Percentiles rank a stretch among this genome's conserved stretches.
Conservation (phyloP, 192 early-diverging fungal genomes). For the Coemansia sp. region DNA sequence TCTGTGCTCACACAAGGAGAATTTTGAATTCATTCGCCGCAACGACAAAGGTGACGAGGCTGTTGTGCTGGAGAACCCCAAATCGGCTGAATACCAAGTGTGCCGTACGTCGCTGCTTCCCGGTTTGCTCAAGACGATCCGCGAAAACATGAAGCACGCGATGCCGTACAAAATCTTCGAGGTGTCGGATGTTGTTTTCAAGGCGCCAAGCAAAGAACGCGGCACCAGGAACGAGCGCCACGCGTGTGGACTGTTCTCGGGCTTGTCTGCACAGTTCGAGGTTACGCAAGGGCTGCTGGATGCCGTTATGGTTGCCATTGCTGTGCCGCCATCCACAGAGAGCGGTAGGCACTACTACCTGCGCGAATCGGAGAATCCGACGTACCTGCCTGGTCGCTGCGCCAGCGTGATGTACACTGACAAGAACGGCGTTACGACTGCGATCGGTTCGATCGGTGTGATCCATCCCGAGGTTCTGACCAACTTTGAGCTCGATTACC, state of each 20-base stretch:
- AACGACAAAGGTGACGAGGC: conserved; percentile 77
- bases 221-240: conserved; percentile 87
- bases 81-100: conserved; percentile 88
- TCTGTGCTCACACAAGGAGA: conserved; percentile 97
- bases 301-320: conserved; percentile 81
- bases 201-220: conserved; percentile 79
- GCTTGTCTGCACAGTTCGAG: conserved; percentile 72
- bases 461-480: conserved; percentile 87
- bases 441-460: conserved; percentile 87
- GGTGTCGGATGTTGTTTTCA: conserved; percentile 90
- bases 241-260: conserved; percentile 81
- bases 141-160: conserved; percentile 81
- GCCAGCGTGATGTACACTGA: conserved; percentile 75
- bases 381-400: conserved; percentile 88
- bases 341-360: conserved; percentile 37
- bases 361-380: conserved; percentile 55
- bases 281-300: conserved; percentile 90
- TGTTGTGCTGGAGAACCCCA: conserved; percentile 88
- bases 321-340: conserved; percentile 11
- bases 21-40: conserved; percentile 85
- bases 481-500: conserved; percentile 82
- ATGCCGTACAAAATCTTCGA: conserved; percentile 95
- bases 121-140: conserved; percentile 91
- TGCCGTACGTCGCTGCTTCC: conserved; percentile 90
- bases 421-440: conserved; percentile 45